phyloP scores from a whole-genome alignment of 495 filamentous ascomycete genomes.

The Lasiosphaeriaceae sp. region DNA sequence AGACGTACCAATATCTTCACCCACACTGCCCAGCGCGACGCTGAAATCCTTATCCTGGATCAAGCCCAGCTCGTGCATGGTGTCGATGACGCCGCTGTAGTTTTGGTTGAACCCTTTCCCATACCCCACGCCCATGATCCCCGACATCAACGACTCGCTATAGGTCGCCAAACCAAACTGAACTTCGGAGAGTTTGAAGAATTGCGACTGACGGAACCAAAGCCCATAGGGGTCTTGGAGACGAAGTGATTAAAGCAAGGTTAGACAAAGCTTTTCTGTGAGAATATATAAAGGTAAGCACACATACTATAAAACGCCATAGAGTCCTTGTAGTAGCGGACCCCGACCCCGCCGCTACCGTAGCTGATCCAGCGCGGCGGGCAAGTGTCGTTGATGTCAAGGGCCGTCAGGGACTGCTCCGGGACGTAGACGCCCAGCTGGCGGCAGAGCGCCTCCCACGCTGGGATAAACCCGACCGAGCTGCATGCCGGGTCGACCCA shows the following conservation, averaged over 20 bases:
- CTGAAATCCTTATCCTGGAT: constrained; percentile 72
- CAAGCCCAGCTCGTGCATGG: constrained; percentile 56
- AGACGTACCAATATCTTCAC: constrained; percentile 10
- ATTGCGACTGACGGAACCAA: not conserved
- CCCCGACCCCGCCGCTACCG: constrained; percentile 13
- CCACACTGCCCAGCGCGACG: constrained; percentile 47
- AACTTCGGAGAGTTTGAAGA: not conserved
- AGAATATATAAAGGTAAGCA: too few species aligned
- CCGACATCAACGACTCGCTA: constrained; percentile 35
- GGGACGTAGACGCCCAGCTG: constrained; percentile 21
- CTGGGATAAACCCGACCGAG: constrained; percentile 6
- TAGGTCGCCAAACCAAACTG: constrained; percentile 26
- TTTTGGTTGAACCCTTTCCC: constrained; percentile 59
- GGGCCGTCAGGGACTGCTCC: constrained; percentile 42
- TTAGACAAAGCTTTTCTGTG: too few species aligned
- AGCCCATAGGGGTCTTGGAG: not conserved
- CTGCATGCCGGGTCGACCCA: constrained; percentile 54
- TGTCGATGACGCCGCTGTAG: constrained; percentile 68
- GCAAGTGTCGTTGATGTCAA: constrained; percentile 64
- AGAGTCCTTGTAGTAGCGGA: constrained; percentile 16
- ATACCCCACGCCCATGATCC: constrained; percentile 63
- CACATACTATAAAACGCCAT: constrained; percentile 13
- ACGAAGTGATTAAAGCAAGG: too few species aligned
- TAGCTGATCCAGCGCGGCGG: constrained; percentile 46
- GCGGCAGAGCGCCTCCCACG: constrained; percentile 15